These are phyloP conservation scores for Olyra latifolia DNA, from an alignment of 176 grass and related monocot genomes.

Conservation along the genomic window DNA sequence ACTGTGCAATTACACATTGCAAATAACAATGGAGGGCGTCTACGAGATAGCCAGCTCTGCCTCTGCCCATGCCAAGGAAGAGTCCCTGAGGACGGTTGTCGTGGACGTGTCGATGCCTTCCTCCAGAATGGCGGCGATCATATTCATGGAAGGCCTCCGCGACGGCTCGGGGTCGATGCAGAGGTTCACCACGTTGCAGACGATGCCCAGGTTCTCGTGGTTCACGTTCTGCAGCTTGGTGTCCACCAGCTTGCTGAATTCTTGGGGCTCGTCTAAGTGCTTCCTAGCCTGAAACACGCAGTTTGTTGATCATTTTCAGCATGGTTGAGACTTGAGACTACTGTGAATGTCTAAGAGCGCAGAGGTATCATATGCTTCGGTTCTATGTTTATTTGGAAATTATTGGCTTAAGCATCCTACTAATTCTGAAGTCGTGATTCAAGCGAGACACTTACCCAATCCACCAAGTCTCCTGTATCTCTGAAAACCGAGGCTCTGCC, in stretches of 20 bases:
- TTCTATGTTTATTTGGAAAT: neutral
- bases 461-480: constrained; percentile 53
- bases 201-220: constrained; percentile 63
- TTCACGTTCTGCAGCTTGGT: constrained; percentile 55
- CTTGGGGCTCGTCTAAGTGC: constrained; percentile 59
- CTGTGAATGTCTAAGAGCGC: neutral
- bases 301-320: neutral
- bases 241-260: constrained; percentile 62
- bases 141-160: constrained; percentile 84
- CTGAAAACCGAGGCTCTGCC: constrained; percentile 63
- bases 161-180: constrained; percentile 74
- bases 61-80: constrained; percentile 85
- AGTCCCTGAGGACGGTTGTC: constrained; percentile 55
- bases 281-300: constrained; percentile 57
- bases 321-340: neutral
- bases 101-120: constrained; percentile 68
- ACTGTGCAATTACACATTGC: neutral
- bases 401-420: neutral
- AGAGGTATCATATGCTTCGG: neutral
- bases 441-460: constrained; percentile 59
- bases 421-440: neutral
- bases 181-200: constrained; percentile 83
- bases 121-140: constrained; percentile 76
- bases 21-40: neutral
- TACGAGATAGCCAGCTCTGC: constrained; percentile 69